These are phyloP conservation scores for Centella asiatica DNA, from an alignment of 129 eudicot genomes.

Conservation along the genomic window DNA sequence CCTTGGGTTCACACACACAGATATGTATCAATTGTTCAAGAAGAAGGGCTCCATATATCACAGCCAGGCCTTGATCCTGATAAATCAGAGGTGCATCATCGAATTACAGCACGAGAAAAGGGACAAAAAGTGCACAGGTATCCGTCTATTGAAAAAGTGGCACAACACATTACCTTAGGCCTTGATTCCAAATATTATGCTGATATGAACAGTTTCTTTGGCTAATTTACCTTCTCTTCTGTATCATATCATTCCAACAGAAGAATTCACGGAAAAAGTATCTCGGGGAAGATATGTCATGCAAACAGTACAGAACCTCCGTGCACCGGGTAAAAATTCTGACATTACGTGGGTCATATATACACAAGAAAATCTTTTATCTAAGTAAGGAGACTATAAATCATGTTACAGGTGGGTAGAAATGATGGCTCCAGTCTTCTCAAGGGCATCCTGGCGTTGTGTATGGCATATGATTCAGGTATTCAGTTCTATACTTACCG, in stretches of 20 bases:
- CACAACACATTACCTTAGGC: not conserved
- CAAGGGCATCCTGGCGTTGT: constrained; percentile 84
- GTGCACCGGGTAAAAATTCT: constrained; percentile 63
- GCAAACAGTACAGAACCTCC: constrained; percentile 78
- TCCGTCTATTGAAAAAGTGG: not conserved
- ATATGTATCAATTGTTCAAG: constrained; percentile 57
- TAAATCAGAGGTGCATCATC: constrained; percentile 72
- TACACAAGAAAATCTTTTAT: not conserved
- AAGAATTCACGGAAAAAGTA: constrained; percentile 42
- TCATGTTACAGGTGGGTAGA: constrained; percentile 61
- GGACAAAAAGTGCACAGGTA: constrained; percentile 64
- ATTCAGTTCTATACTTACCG: constrained; percentile 4
- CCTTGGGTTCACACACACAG: constrained; percentile 26
- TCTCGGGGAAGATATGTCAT: constrained; percentile 51
- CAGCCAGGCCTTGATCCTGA: constrained; percentile 88
- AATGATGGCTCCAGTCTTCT: constrained; percentile 98
- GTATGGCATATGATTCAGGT: constrained; percentile 97
- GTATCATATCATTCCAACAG: constrained; percentile 31
- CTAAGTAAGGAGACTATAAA: not conserved
- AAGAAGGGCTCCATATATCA: constrained; percentile 79
- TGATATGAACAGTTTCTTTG: not conserved
- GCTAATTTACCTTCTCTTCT: not conserved
- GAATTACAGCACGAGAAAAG: constrained; percentile 55
- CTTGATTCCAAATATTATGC: not conserved
- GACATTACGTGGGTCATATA: not conserved